Conservation (phyloP, 805 yeast genomes). For the Kluyveromyces aestuarii region DNA sequence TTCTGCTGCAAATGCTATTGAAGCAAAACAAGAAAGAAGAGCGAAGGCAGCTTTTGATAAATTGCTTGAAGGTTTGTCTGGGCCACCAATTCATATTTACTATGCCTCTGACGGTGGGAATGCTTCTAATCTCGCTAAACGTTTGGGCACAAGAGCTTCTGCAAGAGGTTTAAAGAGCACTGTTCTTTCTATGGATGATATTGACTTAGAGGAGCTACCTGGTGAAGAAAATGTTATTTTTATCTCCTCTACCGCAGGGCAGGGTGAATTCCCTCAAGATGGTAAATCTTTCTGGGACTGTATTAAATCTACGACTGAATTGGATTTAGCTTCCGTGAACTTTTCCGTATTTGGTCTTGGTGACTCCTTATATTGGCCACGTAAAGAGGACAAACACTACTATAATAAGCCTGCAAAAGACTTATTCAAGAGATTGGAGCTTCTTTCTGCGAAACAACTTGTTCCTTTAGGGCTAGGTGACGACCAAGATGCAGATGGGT, state of each 20-base stretch:
- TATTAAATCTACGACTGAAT: conserved; percentile 49
- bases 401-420: conserved; percentile 88
- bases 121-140: conserved; percentile 74
- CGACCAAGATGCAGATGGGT: conserved; percentile 96
- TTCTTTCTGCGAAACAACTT: conserved; percentile 67
- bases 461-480: conserved; percentile 84
- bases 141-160: conserved; percentile 67
- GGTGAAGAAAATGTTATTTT: conserved; percentile 54
- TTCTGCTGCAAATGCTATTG: conserved; percentile 53
- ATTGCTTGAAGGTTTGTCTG: conserved; percentile 77
- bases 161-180: conserved; percentile 56
- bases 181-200: conserved; percentile 55
- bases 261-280: conserved; percentile 86
- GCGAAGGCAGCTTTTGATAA: conserved; percentile 73
- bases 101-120: conserved; percentile 91
- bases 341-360: conserved; percentile 87
- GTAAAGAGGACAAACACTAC: conserved; percentile 89
- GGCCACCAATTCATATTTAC: conserved; percentile 82
- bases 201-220: conserved; percentile 64
- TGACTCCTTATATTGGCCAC: conserved; percentile 93
- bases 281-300: conserved; percentile 69
- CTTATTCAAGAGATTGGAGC: conserved; percentile 50
- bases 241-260: conserved; percentile 88
- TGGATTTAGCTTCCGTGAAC: conserved; percentile 56
- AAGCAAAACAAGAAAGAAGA: conserved; percentile 48